phyloP scores from a whole-genome alignment of 306 rosid species.

The Dryas octopetala region DNA sequence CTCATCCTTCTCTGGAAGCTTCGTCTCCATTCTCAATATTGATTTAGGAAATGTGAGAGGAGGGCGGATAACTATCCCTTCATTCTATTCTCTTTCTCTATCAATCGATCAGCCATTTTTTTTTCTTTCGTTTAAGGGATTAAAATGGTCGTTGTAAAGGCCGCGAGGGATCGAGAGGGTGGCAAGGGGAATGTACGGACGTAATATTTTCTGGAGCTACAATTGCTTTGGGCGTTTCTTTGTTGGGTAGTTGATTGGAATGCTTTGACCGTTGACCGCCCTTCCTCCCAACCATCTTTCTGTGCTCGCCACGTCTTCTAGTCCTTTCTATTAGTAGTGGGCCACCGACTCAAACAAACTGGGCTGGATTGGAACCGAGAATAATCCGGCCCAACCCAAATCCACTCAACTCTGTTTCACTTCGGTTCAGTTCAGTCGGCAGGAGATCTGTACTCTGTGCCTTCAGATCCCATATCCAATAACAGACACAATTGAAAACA shows the following conservation, averaged over 20 bases:
- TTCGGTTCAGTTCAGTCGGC: neutral
- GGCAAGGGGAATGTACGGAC: slow-evolving; percentile 40
- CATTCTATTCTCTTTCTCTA: neutral
- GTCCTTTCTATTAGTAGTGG: neutral
- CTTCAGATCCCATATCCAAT: neutral
- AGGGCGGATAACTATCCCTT: slow-evolving; percentile 25
- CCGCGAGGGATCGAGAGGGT: slow-evolving; percentile 9
- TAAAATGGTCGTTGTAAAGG: slow-evolving; percentile 48
- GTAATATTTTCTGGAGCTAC: neutral
- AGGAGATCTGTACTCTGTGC: neutral
- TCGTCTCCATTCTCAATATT: slow-evolving; percentile 44
- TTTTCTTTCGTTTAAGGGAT: slow-evolving; percentile 11
- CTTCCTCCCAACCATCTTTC: neutral
- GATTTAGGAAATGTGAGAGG: slow-evolving; percentile 17
- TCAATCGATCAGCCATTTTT: neutral
- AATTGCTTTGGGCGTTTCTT: neutral
- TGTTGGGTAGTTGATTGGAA: neutral
- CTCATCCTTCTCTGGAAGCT: slow-evolving; percentile 24
- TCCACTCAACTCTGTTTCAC: neutral
- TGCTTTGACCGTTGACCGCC: slow-evolving; percentile 1
- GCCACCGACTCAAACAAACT: neutral
- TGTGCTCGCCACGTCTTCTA: neutral
- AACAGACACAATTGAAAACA: neutral
- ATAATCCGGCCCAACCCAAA: neutral
- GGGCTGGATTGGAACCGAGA: too few species aligned